Base-by-base conservation (phyloP, 768 basidiomycete genomes). In the Hortiboletus flavorubellus region DNA sequence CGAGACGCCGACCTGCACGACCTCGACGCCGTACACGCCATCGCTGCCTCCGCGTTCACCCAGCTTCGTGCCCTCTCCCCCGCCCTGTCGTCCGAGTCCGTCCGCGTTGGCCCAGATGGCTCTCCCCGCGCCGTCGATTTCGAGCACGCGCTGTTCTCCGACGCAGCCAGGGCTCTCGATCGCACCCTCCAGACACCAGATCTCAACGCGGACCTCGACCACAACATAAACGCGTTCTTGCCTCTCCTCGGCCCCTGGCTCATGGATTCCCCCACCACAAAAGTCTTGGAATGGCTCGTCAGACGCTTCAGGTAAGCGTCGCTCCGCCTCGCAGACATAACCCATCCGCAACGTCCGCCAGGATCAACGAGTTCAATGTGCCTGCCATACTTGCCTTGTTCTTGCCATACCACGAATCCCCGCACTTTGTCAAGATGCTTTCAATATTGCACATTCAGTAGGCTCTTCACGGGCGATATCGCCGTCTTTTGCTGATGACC, bases 211-310 rank as follows among this genome's bases (percentile, higher is more conserved):
- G 78, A 82, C 58, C 73, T 99, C 63, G 81, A 95, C 68, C 69
- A 53, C 16, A 71, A 75, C 5, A 76, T 98, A 53, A 76, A 77
- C 21, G 74, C 73, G 8, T 89, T 92, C 63, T 65, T 98, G 42
- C 72, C 80, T 40, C 69, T 87, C 41, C 75, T 99, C 15, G 91
- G 91, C 3, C 87, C 85, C 9, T 91, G 89, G 77, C 71, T 98
- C 41, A 78, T 93, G 73, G 86, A 96, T 39, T 76, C 82, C 34
- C 89, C 92, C 0, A 81, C 91, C 0, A 86, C 85, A 18, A 93
- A 89, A 68, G 82, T 91, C 9, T 67, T 99, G 29, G 97, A 99
- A 65, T 99, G 96, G 96, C 80, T 98, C 26, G 92, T 98, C 4
- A 78, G 91, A 64, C 78, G 94, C 53, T 97, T 98, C 72, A 86